phyloP scores from a whole-genome alignment of 2,329 filamentous ascomycete genomes.

The Pyrenochaeta sp. region DNA sequence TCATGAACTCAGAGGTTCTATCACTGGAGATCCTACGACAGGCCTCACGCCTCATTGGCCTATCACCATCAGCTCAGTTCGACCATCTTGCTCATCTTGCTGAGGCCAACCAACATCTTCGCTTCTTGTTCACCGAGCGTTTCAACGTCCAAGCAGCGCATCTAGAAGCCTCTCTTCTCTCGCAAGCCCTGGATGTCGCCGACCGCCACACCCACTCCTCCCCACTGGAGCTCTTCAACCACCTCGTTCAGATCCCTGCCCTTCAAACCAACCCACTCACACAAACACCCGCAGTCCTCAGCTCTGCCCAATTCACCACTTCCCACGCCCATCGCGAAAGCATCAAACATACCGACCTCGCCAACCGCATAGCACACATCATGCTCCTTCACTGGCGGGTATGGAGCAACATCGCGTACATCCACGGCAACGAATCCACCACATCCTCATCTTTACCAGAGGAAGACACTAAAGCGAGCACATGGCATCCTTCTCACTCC shows the following conservation, averaged over 20 bases:
- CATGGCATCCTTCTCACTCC: no score
- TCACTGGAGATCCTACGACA: conserved; percentile 56
- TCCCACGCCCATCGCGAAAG: conserved; percentile 17
- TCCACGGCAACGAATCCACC: conserved; percentile 32
- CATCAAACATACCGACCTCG: conserved; percentile 67
- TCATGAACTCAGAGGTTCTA: conserved; percentile 51
- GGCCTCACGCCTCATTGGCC: conserved; percentile 45
- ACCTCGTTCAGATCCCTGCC: conserved; percentile 40
- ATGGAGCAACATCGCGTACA: conserved; percentile 80
- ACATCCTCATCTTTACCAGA: neutral
- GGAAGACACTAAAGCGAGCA: no score
- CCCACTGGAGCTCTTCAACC: conserved; percentile 55
- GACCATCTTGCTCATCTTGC: conserved; percentile 45
- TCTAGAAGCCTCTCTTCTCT: conserved; percentile 33
- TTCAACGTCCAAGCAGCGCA: conserved; percentile 43
- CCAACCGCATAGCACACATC: conserved; percentile 81
- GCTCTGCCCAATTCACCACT: conserved; percentile 31
- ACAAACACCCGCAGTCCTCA: conserved; percentile 23
- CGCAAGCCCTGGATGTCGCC: conserved; percentile 32
- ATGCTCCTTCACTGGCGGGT: conserved; percentile 88
- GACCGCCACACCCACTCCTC: conserved; percentile 46
- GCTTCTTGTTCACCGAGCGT: conserved; percentile 40
- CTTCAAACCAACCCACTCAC: conserved; percentile 18
- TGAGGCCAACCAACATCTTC: conserved; percentile 46
- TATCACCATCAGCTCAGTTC: conserved; percentile 34